Conservation (phyloP, 208 protist genomes). For the Leishmania guyanensis region DNA sequence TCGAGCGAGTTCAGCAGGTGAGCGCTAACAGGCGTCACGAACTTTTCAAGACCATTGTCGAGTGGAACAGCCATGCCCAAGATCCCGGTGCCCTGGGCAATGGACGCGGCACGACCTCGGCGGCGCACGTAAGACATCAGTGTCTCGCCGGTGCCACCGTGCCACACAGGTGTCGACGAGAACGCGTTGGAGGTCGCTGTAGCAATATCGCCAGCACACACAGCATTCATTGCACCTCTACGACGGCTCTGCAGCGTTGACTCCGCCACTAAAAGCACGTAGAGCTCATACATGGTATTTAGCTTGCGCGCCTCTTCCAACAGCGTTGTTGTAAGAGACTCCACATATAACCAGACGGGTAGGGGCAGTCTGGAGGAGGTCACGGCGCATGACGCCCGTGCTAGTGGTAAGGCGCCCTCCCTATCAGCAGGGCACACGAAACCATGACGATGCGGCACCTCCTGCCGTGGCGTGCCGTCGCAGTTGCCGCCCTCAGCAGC, state of each 20-base stretch:
- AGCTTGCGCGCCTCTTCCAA: slow-evolving; percentile 34
- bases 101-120: slow-evolving; percentile 14
- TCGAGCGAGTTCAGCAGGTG: slow-evolving; percentile 29
- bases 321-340: slow-evolving; percentile 29
- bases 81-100: slow-evolving; percentile 9
- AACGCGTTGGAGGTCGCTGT: neutral
- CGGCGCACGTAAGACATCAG: slow-evolving; percentile 20
- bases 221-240: neutral
- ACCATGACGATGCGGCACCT: neutral
- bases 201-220: neutral
- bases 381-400: neutral
- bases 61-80: neutral
- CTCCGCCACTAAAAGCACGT: slow-evolving; percentile 18
- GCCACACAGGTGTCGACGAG: slow-evolving; percentile 8
- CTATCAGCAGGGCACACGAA: neutral
- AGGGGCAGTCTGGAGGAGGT: slow-evolving; percentile 14
- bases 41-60: slow-evolving; percentile 30
- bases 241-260: slow-evolving; percentile 9
- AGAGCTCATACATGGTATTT: slow-evolving; percentile 27
- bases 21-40: slow-evolving; percentile 20
- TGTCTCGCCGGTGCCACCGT: slow-evolving; percentile 18
- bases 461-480: neutral
- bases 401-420: neutral
- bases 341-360: slow-evolving; percentile 29
- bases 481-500: neutral